Evolutionary conservation across 176 grass and related monocot genomes (phyloP), one percentile per base, ranked within the genome.

Genomic region (Elymus sibiricus): DNA sequence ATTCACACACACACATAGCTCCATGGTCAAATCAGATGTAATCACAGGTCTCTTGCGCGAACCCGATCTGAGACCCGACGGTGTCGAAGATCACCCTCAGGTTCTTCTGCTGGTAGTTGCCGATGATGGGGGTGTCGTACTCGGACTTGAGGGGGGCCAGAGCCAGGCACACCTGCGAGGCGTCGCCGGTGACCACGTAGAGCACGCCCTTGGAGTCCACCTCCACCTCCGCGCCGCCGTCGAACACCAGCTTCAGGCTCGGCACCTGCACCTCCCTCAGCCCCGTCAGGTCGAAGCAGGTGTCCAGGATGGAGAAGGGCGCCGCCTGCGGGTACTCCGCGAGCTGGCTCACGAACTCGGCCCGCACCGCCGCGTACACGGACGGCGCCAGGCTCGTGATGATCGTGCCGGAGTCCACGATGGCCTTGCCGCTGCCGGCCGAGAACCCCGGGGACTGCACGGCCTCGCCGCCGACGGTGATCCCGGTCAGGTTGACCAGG

Each of bases 31-130:
- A 56, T 75, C 80, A 83, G 42, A 89, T 89, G 76, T 94, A 95
- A 74, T 84, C 89, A 87, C 96, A 98, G 29, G 82, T 73, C 84
- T 98, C 96, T 64, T 92, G 87, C 4, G 92, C 96, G 39, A 98
- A 95, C 21, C 93, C 96, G 29, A 98, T 61, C 75, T 85, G 89
- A 15, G 93, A 95, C 5, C 47, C 81, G 11, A 82, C 11, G 5
- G 92, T 94, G 82, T 98, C 96, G 67, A 94, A 98, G 51, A 94
- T 73, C 66, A 98, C 86, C 82, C 96, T 91, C 28, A 95, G 76
- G 79, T 95, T 98, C 86, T 94, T 98, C 84, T 98, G 96, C 88
- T 98, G 96, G 83, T 98, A 98, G 76, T 95, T 98, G 35, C 96
- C 96, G 3, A 98, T 94, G 53, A 98, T 98, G 3, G 86, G 86